phyloP scores from a whole-genome alignment of 768 basidiomycete species.

The Clavaria fumosa region DNA sequence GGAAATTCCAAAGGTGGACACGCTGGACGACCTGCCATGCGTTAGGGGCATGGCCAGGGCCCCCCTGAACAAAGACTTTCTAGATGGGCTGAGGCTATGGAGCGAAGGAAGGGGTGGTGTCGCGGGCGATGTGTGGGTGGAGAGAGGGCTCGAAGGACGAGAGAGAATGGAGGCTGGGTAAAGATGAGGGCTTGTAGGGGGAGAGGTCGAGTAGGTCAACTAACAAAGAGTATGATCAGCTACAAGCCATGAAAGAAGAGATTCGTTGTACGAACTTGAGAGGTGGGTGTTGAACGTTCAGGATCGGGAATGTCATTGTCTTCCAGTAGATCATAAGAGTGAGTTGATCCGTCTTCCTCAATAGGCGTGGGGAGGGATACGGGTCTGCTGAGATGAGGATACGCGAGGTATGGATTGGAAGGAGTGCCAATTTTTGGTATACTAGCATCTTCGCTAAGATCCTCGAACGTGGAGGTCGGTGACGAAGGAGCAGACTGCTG shows the following conservation, averaged over 20 bases:
- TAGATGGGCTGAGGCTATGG: slow-evolving; percentile 26
- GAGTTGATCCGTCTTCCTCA: slow-evolving; percentile 22
- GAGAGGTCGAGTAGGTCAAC: background rate
- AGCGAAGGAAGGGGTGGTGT: slow-evolving; percentile 27
- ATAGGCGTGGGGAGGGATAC: slow-evolving; percentile 10
- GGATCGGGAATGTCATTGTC: slow-evolving; percentile 32
- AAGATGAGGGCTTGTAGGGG: slow-evolving; percentile 20
- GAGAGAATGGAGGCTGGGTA: slow-evolving; percentile 29
- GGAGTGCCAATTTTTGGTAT: slow-evolving; percentile 14
- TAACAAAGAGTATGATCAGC: background rate
- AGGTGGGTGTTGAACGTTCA: slow-evolving; percentile 7
- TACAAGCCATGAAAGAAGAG: background rate
- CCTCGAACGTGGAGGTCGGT: background rate
- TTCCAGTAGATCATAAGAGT: slow-evolving; percentile 34
- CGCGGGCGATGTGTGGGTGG: background rate
- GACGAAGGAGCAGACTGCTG: slow-evolving; percentile 20
- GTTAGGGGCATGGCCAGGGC: slow-evolving; percentile 15
- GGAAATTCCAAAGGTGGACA: slow-evolving; percentile 34
- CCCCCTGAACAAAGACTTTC: slow-evolving; percentile 31
- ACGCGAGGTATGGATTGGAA: slow-evolving; percentile 26
- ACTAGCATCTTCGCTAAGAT: slow-evolving; percentile 8
- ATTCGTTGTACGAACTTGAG: slow-evolving; percentile 3
- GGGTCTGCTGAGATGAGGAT: slow-evolving; percentile 23
- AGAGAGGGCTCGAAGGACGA: slow-evolving; percentile 6
- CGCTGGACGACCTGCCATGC: slow-evolving; percentile 34